These are phyloP conservation scores for Populus trichocarpa DNA, from an alignment of 441 rosid genomes.

Conservation along the genomic window DNA sequence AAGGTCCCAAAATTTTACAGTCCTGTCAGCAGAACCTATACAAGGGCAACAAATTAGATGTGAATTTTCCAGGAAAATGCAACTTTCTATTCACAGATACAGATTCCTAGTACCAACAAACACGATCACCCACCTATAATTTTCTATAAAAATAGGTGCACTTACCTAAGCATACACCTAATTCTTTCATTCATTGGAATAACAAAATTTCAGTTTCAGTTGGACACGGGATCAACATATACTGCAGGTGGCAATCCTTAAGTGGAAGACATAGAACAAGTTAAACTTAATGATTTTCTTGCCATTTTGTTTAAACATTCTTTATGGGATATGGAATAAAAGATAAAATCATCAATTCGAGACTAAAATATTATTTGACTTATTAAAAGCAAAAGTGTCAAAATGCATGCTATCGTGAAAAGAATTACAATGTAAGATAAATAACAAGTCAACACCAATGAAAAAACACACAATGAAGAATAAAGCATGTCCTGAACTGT, in stretches of 20 bases:
- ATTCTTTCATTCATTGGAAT: background rate
- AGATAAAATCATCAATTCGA: background rate
- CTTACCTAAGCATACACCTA: background rate
- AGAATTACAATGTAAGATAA: background rate
- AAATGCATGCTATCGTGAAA: background rate
- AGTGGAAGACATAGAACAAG: background rate
- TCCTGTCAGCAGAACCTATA: conserved; percentile 96
- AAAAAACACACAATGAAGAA: background rate
- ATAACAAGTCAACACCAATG: background rate
- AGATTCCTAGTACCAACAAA: background rate
- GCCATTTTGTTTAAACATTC: background rate
- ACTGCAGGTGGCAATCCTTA: background rate
- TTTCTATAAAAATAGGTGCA: background rate
- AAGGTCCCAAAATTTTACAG: conserved; percentile 98
- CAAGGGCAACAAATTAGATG: conserved; percentile 13
- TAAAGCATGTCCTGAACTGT: background rate
- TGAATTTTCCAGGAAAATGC: background rate
- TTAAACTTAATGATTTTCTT: too few relatives aligned
- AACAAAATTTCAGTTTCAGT: background rate
- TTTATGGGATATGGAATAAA: background rate
- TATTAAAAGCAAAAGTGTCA: background rate
- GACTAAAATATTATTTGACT: background rate
- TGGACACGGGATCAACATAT: background rate
- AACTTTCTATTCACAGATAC: background rate
- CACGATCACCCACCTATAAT: background rate